phyloP scores from a whole-genome alignment of 805 yeast genomes.

The Suhomyces kilbournensis region DNA sequence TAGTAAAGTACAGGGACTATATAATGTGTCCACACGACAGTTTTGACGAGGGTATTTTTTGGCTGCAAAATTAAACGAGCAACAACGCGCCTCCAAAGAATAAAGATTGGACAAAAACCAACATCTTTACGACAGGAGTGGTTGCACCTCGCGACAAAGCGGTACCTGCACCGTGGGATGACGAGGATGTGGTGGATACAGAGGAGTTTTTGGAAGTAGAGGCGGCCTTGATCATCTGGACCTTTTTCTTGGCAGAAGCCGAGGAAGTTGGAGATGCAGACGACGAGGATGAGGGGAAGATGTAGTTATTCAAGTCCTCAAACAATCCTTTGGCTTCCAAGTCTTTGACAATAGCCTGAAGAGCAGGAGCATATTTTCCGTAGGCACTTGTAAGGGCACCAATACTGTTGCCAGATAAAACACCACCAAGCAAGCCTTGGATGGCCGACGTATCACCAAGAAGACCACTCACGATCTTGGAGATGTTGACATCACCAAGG shows the following conservation, averaged over 20 bases:
- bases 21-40: background rate
- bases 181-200: conserved; percentile 1
- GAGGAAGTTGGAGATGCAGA: conserved; percentile 8
- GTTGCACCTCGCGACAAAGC: background rate
- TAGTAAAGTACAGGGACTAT: background rate
- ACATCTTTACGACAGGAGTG: conserved; percentile 6
- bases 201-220: conserved; percentile 2
- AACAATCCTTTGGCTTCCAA: conserved; percentile 38
- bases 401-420: conserved; percentile 21
- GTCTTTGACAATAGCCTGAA: conserved; percentile 27
- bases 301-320: conserved; percentile 32
- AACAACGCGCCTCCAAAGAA: conserved; percentile 22
- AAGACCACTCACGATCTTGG: conserved; percentile 21
- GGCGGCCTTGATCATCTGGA: conserved; percentile 2
- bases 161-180: conserved; percentile 1
- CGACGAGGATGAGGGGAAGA: conserved; percentile 24
- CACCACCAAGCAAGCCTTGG: conserved; percentile 18
- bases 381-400: conserved; percentile 7
- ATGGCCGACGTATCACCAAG: conserved; percentile 23
- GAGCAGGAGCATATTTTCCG: conserved; percentile 30
- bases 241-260: conserved; percentile 8
- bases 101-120: conserved; percentile 18
- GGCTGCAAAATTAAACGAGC: conserved; percentile 7
- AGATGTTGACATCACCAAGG: conserved; percentile 22
- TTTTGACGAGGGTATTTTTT: background rate